These are phyloP conservation scores for Volvox reticuliferus DNA, from an alignment of 139 green algal species.

Conservation along the genomic window DNA sequence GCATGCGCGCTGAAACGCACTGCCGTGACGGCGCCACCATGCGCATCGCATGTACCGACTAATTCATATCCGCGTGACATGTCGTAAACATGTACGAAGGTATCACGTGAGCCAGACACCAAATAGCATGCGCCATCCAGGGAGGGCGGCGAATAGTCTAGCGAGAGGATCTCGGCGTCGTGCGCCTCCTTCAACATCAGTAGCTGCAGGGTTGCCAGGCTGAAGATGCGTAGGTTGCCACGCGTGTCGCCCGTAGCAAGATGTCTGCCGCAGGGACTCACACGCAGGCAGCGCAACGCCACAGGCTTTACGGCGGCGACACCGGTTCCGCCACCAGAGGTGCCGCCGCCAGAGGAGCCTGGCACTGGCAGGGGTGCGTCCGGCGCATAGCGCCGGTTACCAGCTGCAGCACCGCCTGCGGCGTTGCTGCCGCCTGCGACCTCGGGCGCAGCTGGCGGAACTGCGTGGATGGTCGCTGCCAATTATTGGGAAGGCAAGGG, in stretches of 20 bases:
- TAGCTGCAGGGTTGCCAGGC: constrained; percentile 50
- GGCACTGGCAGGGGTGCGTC: constrained; percentile 16
- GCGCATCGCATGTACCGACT: constrained; percentile 71
- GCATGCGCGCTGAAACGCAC: constrained; percentile 61
- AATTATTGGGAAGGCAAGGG: background rate
- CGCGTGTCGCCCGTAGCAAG: constrained; percentile 59
- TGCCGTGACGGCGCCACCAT: constrained; percentile 65
- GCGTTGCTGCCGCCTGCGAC: background rate
- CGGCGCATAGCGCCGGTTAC: constrained; percentile 21
- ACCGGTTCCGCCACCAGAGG: background rate
- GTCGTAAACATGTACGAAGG: constrained; percentile 71
- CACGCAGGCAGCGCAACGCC: constrained; percentile 58
- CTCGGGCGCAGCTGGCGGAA: background rate
- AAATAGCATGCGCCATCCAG: constrained; percentile 52
- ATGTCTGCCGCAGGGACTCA: constrained; percentile 58
- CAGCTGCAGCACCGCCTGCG: no score
- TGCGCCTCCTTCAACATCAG: constrained; percentile 62
- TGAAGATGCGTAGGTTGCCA: constrained; percentile 71
- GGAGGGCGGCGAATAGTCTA: constrained; percentile 58
- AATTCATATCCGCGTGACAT: constrained; percentile 51
- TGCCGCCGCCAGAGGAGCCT: background rate
- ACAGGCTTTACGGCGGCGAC: background rate
- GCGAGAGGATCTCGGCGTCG: constrained; percentile 63
- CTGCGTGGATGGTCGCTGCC: constrained; percentile 32
- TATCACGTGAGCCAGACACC: constrained; percentile 62